phyloP scores from a whole-genome alignment of 2,329 filamentous ascomycete genomes.

The Penicillium sp. region DNA sequence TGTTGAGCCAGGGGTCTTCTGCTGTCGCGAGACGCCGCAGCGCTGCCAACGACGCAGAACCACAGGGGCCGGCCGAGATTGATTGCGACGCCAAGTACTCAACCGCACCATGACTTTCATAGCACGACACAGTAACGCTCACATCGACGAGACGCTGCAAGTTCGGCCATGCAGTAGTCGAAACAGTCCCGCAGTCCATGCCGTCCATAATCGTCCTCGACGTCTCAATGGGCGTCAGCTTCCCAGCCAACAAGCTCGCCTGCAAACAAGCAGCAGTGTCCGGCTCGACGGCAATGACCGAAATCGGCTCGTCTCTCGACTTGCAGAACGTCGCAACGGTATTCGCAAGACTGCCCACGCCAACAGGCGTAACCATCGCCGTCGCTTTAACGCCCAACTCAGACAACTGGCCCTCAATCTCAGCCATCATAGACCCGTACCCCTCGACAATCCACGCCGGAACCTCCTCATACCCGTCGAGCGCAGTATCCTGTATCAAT shows the following conservation, averaged over 20 bases:
- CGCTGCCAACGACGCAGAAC: slow-evolving; percentile 61
- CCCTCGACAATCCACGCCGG: slow-evolving; percentile 79
- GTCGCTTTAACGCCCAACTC: slow-evolving; percentile 47
- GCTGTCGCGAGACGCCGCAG: slow-evolving; percentile 54
- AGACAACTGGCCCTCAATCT: slow-evolving; percentile 67
- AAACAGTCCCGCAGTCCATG: slow-evolving; percentile 74
- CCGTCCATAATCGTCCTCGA: slow-evolving; percentile 73
- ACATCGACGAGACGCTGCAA: slow-evolving; percentile 64
- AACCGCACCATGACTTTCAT: slow-evolving; percentile 65
- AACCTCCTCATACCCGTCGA: slow-evolving; percentile 68
- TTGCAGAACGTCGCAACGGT: slow-evolving; percentile 72
- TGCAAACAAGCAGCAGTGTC: slow-evolving; percentile 63
- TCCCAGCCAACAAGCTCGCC: slow-evolving; percentile 54
- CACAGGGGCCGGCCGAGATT: slow-evolving; percentile 66
- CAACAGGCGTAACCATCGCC: slow-evolving; percentile 68
- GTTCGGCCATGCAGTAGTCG: slow-evolving; percentile 67
- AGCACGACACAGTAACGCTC: slow-evolving; percentile 64
- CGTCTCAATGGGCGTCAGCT: slow-evolving; percentile 58
- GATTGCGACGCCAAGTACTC: slow-evolving; percentile 55
- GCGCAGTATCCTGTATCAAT: slow-evolving; percentile 72
- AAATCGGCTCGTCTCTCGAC: slow-evolving; percentile 35
- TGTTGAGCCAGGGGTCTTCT: slow-evolving; percentile 40
- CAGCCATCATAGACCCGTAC: slow-evolving; percentile 73
- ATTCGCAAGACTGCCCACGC: slow-evolving; percentile 74
- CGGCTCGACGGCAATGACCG: slow-evolving; percentile 72